phyloP scores from a whole-genome alignment of 306 rosid genomes.

The Glycine latifolia region DNA sequence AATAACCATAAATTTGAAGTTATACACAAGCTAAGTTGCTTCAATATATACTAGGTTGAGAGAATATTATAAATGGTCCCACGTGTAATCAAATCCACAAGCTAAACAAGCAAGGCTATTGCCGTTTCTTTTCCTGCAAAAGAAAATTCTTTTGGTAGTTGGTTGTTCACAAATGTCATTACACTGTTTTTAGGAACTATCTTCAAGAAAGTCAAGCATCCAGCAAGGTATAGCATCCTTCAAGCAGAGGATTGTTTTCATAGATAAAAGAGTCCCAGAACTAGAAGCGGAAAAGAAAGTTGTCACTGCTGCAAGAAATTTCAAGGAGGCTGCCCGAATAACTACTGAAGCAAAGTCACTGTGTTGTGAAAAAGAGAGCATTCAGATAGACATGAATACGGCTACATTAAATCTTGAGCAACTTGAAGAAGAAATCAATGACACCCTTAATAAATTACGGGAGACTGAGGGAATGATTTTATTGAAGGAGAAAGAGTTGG shows the following conservation, averaged over 20 bases:
- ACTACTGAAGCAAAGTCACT: slow-evolving; percentile 78
- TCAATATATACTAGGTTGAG: slow-evolving; percentile 28
- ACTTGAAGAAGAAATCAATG: slow-evolving; percentile 69
- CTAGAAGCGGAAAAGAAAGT: slow-evolving; percentile 87
- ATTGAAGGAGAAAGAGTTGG: slow-evolving; percentile 76
- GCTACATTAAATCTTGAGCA: slow-evolving; percentile 64
- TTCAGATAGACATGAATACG: slow-evolving; percentile 59
- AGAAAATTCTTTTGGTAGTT: slow-evolving; percentile 17
- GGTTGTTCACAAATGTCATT: slow-evolving; percentile 48
- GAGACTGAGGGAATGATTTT: slow-evolving; percentile 67
- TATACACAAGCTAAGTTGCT: slow-evolving; percentile 34
- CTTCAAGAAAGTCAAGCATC: slow-evolving; percentile 76
- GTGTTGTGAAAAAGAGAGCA: slow-evolving; percentile 64
- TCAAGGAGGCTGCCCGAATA: slow-evolving; percentile 86
- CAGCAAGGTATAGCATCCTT: slow-evolving; percentile 74
- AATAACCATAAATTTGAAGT: slow-evolving; percentile 30
- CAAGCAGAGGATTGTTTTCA: slow-evolving; percentile 74
- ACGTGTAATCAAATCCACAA: slow-evolving; percentile 17
- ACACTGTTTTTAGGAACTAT: slow-evolving; percentile 65
- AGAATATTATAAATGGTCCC: slow-evolving; percentile 32
- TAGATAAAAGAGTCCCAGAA: slow-evolving; percentile 83
- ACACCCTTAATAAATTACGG: slow-evolving; percentile 64
- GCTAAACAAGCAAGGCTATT: slow-evolving; percentile 18
- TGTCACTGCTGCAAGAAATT: slow-evolving; percentile 81
- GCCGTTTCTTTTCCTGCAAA: slow-evolving; percentile 21